Percentiles rank a stretch among this genome's conserved stretches.
Conservation (phyloP, 1,139 yeast species). For the Komagataea norvegica region DNA sequence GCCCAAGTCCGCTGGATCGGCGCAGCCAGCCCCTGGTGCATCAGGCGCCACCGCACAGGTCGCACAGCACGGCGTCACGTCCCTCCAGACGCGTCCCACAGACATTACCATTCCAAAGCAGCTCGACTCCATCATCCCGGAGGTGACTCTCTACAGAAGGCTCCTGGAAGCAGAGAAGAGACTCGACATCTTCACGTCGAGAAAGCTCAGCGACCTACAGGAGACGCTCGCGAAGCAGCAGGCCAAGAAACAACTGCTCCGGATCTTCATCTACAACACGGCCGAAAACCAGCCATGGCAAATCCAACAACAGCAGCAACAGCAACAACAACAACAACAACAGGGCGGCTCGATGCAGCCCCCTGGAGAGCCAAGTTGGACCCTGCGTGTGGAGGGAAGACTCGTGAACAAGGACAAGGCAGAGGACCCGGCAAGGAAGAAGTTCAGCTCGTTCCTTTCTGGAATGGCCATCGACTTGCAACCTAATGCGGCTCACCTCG, state of each 20-base stretch:
- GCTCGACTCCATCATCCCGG: slow-evolving; percentile 51
- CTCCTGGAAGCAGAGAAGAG: slow-evolving; percentile 74
- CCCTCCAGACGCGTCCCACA: slow-evolving; percentile 26
- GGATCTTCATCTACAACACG: slow-evolving; percentile 80
- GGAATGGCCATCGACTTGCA: slow-evolving; percentile 78
- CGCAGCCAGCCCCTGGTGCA: slow-evolving; percentile 1
- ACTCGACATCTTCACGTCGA: slow-evolving; percentile 73
- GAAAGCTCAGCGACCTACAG: slow-evolving; percentile 82
- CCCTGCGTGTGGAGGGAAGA: slow-evolving; percentile 83
- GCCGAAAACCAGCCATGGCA: slow-evolving; percentile 92
- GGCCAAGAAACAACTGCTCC: slow-evolving; percentile 51
- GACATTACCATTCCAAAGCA: slow-evolving; percentile 24
- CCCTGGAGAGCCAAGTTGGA: slow-evolving; percentile 59
- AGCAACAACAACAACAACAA: slow-evolving; percentile 28
- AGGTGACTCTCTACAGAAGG: slow-evolving; percentile 63
- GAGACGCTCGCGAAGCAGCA: slow-evolving; percentile 50
- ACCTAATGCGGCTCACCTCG: slow-evolving; percentile 28
- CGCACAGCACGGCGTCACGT: slow-evolving; percentile 16
- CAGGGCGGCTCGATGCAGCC: slow-evolving; percentile 5
- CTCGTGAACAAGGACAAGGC: slow-evolving; percentile 46
- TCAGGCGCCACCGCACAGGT: slow-evolving; percentile 12
- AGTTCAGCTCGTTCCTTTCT: slow-evolving; percentile 77
- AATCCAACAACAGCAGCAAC: slow-evolving; percentile 25
- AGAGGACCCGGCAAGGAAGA: slow-evolving; percentile 41
- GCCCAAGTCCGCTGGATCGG: slow-evolving; percentile 2